Evolutionary conservation across 352 stramenopile genomes (phyloP).

Genomic region (Pythium grandisporangium): DNA sequence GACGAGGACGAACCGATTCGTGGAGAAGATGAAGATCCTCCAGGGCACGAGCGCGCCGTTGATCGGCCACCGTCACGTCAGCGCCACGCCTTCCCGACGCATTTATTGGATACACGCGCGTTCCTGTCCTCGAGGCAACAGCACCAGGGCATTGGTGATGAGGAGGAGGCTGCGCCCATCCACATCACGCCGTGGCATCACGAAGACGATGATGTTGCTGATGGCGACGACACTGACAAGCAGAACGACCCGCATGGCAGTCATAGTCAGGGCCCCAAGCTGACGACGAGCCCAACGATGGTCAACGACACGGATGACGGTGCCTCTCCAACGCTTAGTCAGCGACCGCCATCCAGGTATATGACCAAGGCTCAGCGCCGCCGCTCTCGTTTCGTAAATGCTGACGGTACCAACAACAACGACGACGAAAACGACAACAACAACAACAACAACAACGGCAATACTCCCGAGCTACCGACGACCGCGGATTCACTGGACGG

Average conservation of each 20-base stretch:
- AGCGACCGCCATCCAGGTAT: conserved; percentile 65
- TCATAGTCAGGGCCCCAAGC: neutral
- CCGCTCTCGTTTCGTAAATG: too few species aligned
- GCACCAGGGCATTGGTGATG: too few species aligned
- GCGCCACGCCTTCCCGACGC: conserved; percentile 63
- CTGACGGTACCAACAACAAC: too few species aligned
- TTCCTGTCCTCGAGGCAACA: conserved; percentile 17
- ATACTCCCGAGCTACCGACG: too few species aligned
- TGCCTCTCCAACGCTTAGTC: too few species aligned
- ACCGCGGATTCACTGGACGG: neutral
- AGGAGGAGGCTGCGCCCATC: neutral
- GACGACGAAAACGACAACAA: conserved; percentile 1
- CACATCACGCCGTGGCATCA: conserved; percentile 15
- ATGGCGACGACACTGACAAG: neutral
- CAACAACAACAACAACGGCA: neutral
- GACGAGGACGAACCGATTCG: conserved; percentile 13
- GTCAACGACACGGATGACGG: too few species aligned
- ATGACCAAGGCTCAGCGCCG: conserved; percentile 38
- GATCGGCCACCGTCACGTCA: conserved; percentile 68
- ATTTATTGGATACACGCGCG: conserved; percentile 46
- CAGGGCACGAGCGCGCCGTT: neutral
- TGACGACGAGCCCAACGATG: too few species aligned
- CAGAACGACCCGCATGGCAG: neutral
- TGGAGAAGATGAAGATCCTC: conserved; percentile 1
- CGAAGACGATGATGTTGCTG: conserved; percentile 10